Percentiles rank a stretch among this genome's conserved stretches.
Conservation (phyloP, 1,284 basidiomycete genomes). For the Apiotrichum gracile region DNA sequence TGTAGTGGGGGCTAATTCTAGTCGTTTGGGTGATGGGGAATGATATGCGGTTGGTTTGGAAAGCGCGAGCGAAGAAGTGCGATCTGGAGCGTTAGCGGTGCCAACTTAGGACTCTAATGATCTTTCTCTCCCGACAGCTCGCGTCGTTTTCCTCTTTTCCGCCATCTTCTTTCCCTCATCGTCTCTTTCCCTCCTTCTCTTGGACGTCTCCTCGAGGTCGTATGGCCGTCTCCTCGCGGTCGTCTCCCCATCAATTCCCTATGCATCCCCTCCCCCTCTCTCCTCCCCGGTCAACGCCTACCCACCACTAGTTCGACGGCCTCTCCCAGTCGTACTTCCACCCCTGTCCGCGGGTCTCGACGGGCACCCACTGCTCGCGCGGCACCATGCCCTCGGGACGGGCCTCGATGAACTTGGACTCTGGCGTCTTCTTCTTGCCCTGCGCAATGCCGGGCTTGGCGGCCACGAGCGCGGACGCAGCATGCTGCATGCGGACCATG, state of each 20-base stretch:
- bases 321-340: constrained; percentile 46
- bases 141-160: too few species aligned
- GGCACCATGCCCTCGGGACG: constrained; percentile 78
- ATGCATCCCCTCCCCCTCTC: too few species aligned
- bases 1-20: not conserved
- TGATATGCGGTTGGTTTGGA: too few species aligned
- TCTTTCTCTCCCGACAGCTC: too few species aligned
- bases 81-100: too few species aligned
- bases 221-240: too few species aligned
- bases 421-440: constrained; percentile 57
- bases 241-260: too few species aligned
- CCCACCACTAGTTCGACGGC: constrained; percentile 22
- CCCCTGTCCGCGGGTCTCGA: constrained; percentile 42
- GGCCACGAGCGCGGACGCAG: constrained; percentile 21
- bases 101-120: too few species aligned
- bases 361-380: constrained; percentile 47
- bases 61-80: not conserved
- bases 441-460: constrained; percentile 26
- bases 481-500: constrained; percentile 59
- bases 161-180: too few species aligned
- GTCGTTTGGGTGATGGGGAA: not conserved
- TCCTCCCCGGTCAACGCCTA: not conserved
- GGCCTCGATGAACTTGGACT: constrained; percentile 66
- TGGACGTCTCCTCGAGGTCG: too few species aligned
- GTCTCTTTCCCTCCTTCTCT: too few species aligned